A percentile compares a stretch with the other conserved stretches of the same genome.
phyloP scores from a whole-genome alignment of 345 rosid species.

The Hibiscus mutabilis region DNA sequence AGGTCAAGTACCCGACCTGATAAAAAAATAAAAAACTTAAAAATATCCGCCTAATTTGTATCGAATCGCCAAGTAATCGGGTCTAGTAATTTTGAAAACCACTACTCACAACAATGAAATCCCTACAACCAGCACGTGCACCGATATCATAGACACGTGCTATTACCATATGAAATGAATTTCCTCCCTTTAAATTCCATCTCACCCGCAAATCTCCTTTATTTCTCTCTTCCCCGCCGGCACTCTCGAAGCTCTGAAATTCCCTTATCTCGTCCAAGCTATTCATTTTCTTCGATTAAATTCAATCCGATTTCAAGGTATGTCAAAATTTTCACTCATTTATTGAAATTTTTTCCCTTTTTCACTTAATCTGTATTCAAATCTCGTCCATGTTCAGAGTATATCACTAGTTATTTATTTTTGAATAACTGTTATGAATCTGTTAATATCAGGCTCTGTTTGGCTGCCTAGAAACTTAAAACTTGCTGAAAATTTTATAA shows the following conservation, averaged over 20 bases:
- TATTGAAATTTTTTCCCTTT: no score
- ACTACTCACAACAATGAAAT: no score
- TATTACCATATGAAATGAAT: not conserved
- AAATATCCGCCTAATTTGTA: no score
- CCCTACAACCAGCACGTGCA: not conserved
- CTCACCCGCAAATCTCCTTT: not conserved
- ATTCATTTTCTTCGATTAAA: not conserved
- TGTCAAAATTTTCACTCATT: not conserved
- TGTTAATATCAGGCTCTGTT: not conserved
- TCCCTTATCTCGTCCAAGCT: not conserved
- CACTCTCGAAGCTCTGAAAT: not conserved
- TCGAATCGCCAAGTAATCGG: no score
- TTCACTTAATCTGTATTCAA: not conserved
- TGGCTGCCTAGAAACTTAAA: not conserved
- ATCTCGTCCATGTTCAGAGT: slow-evolving; percentile 2
- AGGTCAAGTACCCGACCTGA: no score
- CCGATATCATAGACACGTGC: not conserved
- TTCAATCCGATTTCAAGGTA: slow-evolving; percentile 13
- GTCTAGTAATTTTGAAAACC: no score
- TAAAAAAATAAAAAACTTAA: no score
- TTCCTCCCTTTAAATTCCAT: not conserved
- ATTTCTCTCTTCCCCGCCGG: not conserved
- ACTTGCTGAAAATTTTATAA: not conserved
- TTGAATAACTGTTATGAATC: not conserved
- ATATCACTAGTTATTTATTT: not conserved